These are phyloP conservation scores for Corynascus novoguineensis DNA, from an alignment of 495 filamentous ascomycete genomes.

Conservation along the genomic window DNA sequence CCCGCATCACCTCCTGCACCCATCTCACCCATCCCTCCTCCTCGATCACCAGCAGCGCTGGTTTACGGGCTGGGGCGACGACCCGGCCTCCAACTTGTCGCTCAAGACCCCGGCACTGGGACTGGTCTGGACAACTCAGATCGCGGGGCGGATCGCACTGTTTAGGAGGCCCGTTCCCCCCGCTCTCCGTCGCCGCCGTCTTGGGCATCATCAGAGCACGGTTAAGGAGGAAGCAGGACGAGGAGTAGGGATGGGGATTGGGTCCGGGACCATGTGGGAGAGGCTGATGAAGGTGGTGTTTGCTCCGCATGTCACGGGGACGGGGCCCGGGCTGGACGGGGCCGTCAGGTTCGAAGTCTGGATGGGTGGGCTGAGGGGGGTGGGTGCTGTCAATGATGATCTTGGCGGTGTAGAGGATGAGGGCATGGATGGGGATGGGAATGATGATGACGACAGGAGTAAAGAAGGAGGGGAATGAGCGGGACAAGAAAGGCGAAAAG, in stretches of 20 bases:
- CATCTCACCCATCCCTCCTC: slow-evolving; percentile 45
- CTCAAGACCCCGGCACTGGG: slow-evolving; percentile 80
- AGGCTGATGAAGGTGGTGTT: slow-evolving; percentile 79
- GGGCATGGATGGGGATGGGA: slow-evolving; percentile 1
- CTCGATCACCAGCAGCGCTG: slow-evolving; percentile 86
- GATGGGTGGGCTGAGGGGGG: slow-evolving; percentile 47
- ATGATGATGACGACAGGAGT: not conserved
- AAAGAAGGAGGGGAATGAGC: not conserved
- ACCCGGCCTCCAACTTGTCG: slow-evolving; percentile 25
- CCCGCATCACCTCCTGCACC: not conserved
- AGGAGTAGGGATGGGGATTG: too few relatives aligned
- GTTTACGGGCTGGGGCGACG: slow-evolving; percentile 91
- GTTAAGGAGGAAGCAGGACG: too few relatives aligned
- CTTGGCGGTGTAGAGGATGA: slow-evolving; percentile 14
- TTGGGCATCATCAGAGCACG: too few relatives aligned
- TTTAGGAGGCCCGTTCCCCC: slow-evolving; percentile 40
- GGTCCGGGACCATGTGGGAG: slow-evolving; percentile 41
- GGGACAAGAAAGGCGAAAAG: too few relatives aligned
- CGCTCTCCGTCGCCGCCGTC: slow-evolving; percentile 18
- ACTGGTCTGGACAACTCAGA: slow-evolving; percentile 83
- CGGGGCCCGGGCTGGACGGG: slow-evolving; percentile 36
- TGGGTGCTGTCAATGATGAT: slow-evolving; percentile 20
- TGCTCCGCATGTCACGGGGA: slow-evolving; percentile 56
- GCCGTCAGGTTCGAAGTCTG: slow-evolving; percentile 55
- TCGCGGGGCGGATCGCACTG: slow-evolving; percentile 74